A percentile compares a stretch with the other conserved stretches of the same genome.
These are phyloP conservation scores for Moelleriella libera DNA, from an alignment of 2,329 filamentous ascomycete genomes.

Conservation along the genomic window DNA sequence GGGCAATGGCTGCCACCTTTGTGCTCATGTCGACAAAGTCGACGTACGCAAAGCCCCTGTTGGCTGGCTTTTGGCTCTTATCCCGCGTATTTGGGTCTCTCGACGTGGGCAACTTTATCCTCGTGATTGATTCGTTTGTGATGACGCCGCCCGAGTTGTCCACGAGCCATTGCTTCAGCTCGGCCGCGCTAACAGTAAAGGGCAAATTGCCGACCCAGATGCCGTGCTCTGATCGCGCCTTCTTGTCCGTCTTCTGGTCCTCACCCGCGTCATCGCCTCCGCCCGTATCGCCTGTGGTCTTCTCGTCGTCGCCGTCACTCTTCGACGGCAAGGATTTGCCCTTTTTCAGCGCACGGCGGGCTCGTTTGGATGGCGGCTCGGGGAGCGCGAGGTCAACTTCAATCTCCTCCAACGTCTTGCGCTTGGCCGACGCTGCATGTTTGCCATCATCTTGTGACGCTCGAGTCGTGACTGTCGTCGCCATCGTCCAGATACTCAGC, in stretches of 20 bases:
- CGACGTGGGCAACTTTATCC: constrained; percentile 63
- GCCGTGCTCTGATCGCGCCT: constrained; percentile 60
- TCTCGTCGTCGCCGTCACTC: constrained; percentile 20
- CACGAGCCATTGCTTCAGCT: constrained; percentile 69
- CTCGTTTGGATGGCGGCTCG: constrained; percentile 90
- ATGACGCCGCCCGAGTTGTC: constrained; percentile 54
- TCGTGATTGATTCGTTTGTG: constrained; percentile 58
- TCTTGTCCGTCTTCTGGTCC: constrained; percentile 22
- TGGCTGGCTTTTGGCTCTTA: constrained; percentile 27
- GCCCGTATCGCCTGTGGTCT: constrained; percentile 16
- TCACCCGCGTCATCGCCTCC: constrained; percentile 18
- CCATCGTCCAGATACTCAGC: constrained; percentile 3
- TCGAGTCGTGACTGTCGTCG: constrained; percentile 4
- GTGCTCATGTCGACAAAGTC: constrained; percentile 66
- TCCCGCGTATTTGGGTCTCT: constrained; percentile 28
- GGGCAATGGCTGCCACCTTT: constrained; percentile 62
- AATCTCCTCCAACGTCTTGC: constrained; percentile 62
- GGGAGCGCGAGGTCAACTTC: constrained; percentile 84
- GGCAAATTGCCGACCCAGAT: constrained; percentile 94
- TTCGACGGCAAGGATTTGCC: constrained; percentile 42
- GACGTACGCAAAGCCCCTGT: constrained; percentile 93
- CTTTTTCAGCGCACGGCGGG: constrained; percentile 80
- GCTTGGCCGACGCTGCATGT: constrained; percentile 33
- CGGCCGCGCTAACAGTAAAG: constrained; percentile 63
- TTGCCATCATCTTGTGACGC: constrained; percentile 2